Evolutionary conservation across 768 basidiomycete genomes (phyloP).

Genomic region (Saitozyma sp.): DNA sequence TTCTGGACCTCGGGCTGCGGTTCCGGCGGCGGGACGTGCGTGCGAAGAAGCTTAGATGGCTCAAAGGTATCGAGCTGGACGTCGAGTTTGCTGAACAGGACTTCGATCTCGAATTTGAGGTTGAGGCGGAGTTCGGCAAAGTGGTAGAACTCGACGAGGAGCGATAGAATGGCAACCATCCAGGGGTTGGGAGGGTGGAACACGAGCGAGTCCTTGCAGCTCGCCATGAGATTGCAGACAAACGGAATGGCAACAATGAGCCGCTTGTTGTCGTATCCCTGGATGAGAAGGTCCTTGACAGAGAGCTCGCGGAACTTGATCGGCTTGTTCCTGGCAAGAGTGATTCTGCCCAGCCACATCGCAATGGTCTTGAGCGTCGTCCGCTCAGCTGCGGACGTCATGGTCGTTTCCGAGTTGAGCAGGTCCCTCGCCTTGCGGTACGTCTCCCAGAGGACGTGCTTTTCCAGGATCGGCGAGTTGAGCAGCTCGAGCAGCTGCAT

Average conservation of each 20-base stretch:
- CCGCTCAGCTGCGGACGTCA: slow-evolving; percentile 81
- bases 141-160: slow-evolving; percentile 94
- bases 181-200: slow-evolving; percentile 98
- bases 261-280: slow-evolving; percentile 89
- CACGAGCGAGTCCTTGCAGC: slow-evolving; percentile 81
- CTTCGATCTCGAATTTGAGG: slow-evolving; percentile 97
- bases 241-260: slow-evolving; percentile 94
- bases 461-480: slow-evolving; percentile 65
- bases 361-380: slow-evolving; percentile 88
- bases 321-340: slow-evolving; percentile 85
- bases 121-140: slow-evolving; percentile 94
- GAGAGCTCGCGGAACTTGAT: slow-evolving; percentile 91
- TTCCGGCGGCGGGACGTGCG: slow-evolving; percentile 41
- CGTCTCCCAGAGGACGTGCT: slow-evolving; percentile 89
- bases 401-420: slow-evolving; percentile 86
- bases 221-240: slow-evolving; percentile 93
- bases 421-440: slow-evolving; percentile 79
- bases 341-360: slow-evolving; percentile 90
- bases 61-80: slow-evolving; percentile 83
- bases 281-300: slow-evolving; percentile 94
- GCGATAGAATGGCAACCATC: slow-evolving; percentile 90
- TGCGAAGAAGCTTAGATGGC: slow-evolving; percentile 73
- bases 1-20: slow-evolving; percentile 61
- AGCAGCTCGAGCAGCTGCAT: slow-evolving; percentile 88
- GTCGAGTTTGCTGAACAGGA: slow-evolving; percentile 86